Evolutionary conservation across 164 flowering plant species (phyloP).

Genomic region (Liriodendron chinense): DNA sequence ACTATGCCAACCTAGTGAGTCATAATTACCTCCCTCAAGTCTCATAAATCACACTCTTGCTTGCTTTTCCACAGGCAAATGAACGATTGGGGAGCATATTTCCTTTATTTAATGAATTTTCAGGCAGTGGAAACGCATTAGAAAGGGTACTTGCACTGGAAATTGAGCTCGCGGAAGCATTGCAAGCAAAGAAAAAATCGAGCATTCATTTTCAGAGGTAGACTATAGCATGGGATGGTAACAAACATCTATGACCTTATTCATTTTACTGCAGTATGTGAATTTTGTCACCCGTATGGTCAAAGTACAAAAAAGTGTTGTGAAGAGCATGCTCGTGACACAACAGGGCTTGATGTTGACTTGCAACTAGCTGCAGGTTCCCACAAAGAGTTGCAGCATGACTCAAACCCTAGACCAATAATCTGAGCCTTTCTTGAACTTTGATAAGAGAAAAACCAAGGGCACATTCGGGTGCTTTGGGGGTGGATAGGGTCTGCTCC

Average conservation of each 20-base stretch:
- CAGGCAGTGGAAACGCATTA: conserved; percentile 67
- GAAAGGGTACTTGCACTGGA: conserved; percentile 94
- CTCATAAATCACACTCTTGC: not conserved
- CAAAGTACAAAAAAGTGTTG: not conserved
- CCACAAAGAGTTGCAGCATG: no score
- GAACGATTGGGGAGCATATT: conserved; percentile 62
- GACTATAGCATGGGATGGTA: not conserved
- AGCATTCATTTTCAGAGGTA: conserved; percentile 78
- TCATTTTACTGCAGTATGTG: not conserved
- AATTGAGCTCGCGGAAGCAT: conserved; percentile 88
- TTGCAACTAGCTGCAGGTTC: no score
- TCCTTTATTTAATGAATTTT: conserved; percentile 60
- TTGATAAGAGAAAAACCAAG: no score
- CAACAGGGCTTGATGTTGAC: no score
- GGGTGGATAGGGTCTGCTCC: no score
- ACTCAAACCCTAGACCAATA: no score
- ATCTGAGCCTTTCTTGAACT: no score
- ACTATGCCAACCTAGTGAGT: not conserved
- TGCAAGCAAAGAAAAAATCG: conserved; percentile 66
- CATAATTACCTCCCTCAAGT: not conserved
- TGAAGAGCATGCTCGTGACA: not conserved
- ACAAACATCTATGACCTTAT: not conserved
- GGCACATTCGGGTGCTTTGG: no score
- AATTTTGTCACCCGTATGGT: not conserved
- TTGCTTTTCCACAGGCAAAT: conserved; percentile 48